phyloP scores from a whole-genome alignment of 805 yeast genomes.

The Metschnikowia gelsemii region DNA sequence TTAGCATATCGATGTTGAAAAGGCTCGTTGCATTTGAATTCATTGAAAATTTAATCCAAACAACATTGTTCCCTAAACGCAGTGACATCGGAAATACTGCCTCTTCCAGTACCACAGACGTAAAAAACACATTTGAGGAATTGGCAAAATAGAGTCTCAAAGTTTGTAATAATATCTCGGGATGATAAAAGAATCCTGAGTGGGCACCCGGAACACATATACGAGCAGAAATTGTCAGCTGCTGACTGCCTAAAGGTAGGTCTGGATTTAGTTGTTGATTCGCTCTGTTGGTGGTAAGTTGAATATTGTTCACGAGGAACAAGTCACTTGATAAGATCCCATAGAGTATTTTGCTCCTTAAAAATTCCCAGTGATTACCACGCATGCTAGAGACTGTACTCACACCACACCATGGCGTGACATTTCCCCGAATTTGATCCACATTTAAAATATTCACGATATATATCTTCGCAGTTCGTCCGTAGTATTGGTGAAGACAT shows the following conservation, averaged over 20 bases:
- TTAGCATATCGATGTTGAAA: constrained; percentile 3
- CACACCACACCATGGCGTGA: constrained; percentile 32
- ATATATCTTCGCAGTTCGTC: constrained; percentile 12
- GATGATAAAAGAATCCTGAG: constrained; percentile 16
- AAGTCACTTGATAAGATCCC: constrained; percentile 10
- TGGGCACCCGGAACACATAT: background rate
- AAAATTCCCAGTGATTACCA: constrained; percentile 12
- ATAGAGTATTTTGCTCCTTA: constrained; percentile 8
- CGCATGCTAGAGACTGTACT: constrained; percentile 20
- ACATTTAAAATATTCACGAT: constrained; percentile 19
- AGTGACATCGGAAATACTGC: constrained; percentile 1
- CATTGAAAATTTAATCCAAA: constrained; percentile 10
- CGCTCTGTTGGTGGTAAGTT: background rate
- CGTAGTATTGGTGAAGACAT: constrained; percentile 15
- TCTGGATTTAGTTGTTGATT: constrained; percentile 7
- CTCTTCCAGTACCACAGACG: constrained; percentile 9
- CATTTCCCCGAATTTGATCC: constrained; percentile 4
- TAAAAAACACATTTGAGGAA: constrained; percentile 13
- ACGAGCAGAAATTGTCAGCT: constrained; percentile 3
- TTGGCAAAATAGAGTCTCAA: constrained; percentile 9
- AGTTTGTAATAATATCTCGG: constrained; percentile 3
- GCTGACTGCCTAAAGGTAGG: constrained; percentile 6
- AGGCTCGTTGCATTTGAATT: background rate
- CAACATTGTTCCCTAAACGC: background rate
- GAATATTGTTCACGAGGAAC: constrained; percentile 12